phyloP scores from a whole-genome alignment of 2,329 filamentous ascomycete genomes.

The Epichloe gansuensis region DNA sequence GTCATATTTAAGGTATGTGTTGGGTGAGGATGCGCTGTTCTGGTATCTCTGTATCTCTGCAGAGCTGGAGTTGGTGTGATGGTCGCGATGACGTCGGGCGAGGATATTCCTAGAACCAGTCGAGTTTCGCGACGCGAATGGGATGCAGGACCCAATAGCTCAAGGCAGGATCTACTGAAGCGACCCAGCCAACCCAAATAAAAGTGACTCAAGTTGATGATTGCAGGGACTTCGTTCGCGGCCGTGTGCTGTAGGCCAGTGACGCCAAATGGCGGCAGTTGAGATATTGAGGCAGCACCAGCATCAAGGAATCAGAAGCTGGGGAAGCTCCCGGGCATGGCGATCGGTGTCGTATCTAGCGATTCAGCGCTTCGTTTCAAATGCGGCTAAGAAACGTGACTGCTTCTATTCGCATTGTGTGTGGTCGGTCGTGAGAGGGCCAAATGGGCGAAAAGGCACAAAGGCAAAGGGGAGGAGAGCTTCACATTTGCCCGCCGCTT shows the following conservation, averaged over 20 bases:
- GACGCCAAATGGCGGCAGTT: neutral
- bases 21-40: neutral
- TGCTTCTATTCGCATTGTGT: neutral
- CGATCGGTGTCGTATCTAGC: neutral
- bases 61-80: neutral
- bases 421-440: too few relatives aligned
- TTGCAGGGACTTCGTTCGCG: neutral
- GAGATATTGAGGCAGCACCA: neutral
- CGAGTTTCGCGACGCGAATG: neutral
- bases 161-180: neutral
- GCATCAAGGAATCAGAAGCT: neutral
- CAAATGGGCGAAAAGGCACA: too few relatives aligned
- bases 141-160: neutral
- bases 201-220: neutral
- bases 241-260: neutral
- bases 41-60: neutral
- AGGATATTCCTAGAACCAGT: neutral
- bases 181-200: too few relatives aligned
- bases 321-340: neutral
- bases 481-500: too few relatives aligned
- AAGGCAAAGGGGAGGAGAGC: too few relatives aligned
- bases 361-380: neutral
- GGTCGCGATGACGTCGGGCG: neutral
- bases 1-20: slow-evolving; percentile 15
- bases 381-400: neutral